Evolutionary conservation across 1,284 basidiomycete genomes (phyloP).

Genomic region (Ceratorhiza oryzae-sativae): DNA sequence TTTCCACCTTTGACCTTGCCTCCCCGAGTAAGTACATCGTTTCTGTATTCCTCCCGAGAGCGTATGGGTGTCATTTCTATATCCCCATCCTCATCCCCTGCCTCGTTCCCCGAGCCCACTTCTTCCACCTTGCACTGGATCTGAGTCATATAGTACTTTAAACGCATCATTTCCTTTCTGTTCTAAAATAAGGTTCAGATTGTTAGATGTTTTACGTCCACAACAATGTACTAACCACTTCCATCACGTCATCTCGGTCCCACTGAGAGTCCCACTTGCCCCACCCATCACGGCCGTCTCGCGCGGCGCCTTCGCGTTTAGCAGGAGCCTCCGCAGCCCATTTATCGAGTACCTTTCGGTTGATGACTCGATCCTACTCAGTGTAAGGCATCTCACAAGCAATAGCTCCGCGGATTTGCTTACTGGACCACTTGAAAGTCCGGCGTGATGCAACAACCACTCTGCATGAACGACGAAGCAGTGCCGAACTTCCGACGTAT

Average conservation of each 20-base stretch:
- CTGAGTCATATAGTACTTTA: neutral
- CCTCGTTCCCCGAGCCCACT: slow-evolving; percentile 5
- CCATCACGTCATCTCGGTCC: neutral
- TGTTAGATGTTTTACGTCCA: neutral
- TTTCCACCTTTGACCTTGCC: slow-evolving; percentile 4
- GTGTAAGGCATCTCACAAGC: neutral
- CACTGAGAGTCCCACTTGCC: slow-evolving; percentile 24
- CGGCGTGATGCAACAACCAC: slow-evolving; percentile 11
- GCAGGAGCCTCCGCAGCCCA: slow-evolving; percentile 17
- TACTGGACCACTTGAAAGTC: neutral
- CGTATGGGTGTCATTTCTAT: neutral
- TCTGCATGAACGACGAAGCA: slow-evolving; percentile 31
- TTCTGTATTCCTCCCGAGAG: neutral
- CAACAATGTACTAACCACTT: neutral
- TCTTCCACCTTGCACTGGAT: neutral
- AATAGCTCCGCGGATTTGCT: neutral
- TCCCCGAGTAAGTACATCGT: neutral
- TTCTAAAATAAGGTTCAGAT: neutral
- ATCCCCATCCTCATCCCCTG: neutral
- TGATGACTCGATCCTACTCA: slow-evolving; percentile 10
- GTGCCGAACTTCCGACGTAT: slow-evolving; percentile 30
- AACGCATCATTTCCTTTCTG: neutral
- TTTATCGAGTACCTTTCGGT: neutral
- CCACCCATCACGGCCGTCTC: slow-evolving; percentile 16
- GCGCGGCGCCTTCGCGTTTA: slow-evolving; percentile 12